phyloP scores from a whole-genome alignment of 306 rosid genomes.

The Cyamopsis tetragonoloba region DNA sequence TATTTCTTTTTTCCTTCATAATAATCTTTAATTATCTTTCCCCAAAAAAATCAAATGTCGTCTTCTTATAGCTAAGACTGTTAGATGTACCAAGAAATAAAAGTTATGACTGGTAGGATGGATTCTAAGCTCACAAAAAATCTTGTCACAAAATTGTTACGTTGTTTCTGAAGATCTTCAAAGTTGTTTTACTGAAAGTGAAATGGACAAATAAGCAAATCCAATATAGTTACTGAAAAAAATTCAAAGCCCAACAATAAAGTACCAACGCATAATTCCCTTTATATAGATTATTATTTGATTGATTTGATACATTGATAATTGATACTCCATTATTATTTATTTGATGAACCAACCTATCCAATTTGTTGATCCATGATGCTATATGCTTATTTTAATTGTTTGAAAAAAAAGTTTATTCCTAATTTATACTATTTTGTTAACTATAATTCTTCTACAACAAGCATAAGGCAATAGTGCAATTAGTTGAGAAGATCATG shows the following conservation, averaged over 20 bases:
- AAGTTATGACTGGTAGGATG: not conserved
- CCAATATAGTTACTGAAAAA: slow-evolving; percentile 1
- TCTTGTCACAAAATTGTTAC: too few species aligned
- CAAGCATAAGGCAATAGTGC: not conserved
- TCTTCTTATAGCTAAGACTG: too few species aligned
- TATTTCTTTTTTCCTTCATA: too few species aligned
- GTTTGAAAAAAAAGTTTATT: not conserved
- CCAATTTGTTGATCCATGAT: not conserved
- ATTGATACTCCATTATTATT: too few species aligned
- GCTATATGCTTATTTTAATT: not conserved
- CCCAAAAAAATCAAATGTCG: too few species aligned
- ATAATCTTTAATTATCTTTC: too few species aligned
- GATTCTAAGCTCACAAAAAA: not conserved
- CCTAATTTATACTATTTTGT: not conserved
- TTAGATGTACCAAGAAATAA: too few species aligned
- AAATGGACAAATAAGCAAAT: slow-evolving; percentile 28
- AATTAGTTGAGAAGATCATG: slow-evolving; percentile 5
- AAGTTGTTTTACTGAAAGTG: slow-evolving; percentile 34
- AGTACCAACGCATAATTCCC: not conserved
- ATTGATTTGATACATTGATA: too few species aligned
- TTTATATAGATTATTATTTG: too few species aligned
- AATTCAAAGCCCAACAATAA: not conserved
- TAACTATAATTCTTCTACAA: not conserved
- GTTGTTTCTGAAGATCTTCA: not conserved
- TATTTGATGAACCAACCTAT: slow-evolving; percentile 24